Evolutionary conservation across 1,284 basidiomycete species (phyloP), one percentile per base, ranked within the genome.

Genomic region (Phellopilus nigrolimitatus): DNA sequence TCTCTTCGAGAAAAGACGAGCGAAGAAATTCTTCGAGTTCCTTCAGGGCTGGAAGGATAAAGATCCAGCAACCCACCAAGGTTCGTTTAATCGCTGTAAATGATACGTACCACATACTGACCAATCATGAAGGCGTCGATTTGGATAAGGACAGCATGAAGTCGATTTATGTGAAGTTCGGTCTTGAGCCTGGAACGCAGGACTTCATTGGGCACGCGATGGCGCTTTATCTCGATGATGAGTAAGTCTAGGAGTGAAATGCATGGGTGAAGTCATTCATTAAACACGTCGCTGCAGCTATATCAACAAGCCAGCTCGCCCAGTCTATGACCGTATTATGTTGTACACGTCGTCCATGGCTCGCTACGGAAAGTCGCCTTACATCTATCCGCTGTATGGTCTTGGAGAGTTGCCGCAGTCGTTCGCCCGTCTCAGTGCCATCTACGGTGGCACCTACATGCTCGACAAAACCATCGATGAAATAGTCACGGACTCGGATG

Each of bases 361-460:
- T 25, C 91, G 97, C 50, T 99, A 97, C 71, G 97, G 97, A 62
- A 99, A 99, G 72, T 99, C 97, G 15, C 97, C 97, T 3, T 99
- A 99, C 78, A 97, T 99, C 68, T 99, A 99, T 75, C 97, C 97
- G 12, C 81, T 98, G 49, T 99, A 99, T 70, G 97, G 97, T 59
- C 88, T 99, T 47, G 97, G 97, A 61, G 97, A 99, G 71, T 87
- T 99, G 45, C 97, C 97, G 17, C 97, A 99, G 68, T 93, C 95
- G 2, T 99, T 99, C 65, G 97, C 97, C 13, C 93, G 97, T 66
- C 79, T 98, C 53, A 95, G 91, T 59, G 97, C 97, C 61, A 98
- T 99, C 67, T 98, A 99, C 68, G 97, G 97, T 49, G 97, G 97
- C 48, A 99, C 97, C 13, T 99, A 99, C 75, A 99, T 99, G 97